Conservation (phyloP, 225 moss, liverwort and hornwort genomes). For the Physcomitrium patens region DNA sequence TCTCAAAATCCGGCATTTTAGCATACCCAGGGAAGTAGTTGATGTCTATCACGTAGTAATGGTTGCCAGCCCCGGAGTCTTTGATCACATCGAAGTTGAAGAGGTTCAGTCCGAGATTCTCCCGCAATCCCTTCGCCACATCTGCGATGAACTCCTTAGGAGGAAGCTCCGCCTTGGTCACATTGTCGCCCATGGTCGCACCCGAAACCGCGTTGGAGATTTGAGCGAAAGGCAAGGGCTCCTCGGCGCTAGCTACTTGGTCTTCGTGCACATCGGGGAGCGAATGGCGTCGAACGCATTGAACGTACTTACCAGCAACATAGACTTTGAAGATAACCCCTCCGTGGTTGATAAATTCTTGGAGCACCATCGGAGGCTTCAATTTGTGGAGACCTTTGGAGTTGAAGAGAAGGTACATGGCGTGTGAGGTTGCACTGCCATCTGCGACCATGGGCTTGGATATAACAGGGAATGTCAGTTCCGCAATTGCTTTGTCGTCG, state of each 20-base stretch:
- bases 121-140: slow-evolving; percentile 85
- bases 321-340: slow-evolving; percentile 99
- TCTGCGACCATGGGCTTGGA: slow-evolving; percentile 96
- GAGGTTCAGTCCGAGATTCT: slow-evolving; percentile 81
- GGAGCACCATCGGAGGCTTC: slow-evolving; percentile 84
- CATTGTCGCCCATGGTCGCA: slow-evolving; percentile 73
- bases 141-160: slow-evolving; percentile 71
- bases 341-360: slow-evolving; percentile 98
- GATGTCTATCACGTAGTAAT: slow-evolving; percentile 95
- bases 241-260: slow-evolving; percentile 68
- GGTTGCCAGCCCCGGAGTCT: slow-evolving; percentile 75
- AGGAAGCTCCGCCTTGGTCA: slow-evolving; percentile 90
- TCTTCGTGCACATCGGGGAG: slow-evolving; percentile 92
- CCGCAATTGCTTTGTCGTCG: slow-evolving; percentile 51
- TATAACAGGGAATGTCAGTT: slow-evolving; percentile 87
- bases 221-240: slow-evolving; percentile 87
- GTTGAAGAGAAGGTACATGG: slow-evolving; percentile 95
- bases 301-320: slow-evolving; percentile 94
- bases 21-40: slow-evolving; percentile 98
- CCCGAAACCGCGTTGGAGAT: slow-evolving; percentile 90
- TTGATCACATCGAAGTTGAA: slow-evolving; percentile 99
- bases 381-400: slow-evolving; percentile 73
- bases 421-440: slow-evolving; percentile 94
- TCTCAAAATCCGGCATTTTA: slow-evolving; percentile 92
- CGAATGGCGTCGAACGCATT: slow-evolving; percentile 90